Evolutionary conservation across 495 filamentous ascomycete species (phyloP).

Genomic region (Xylaria venustula): DNA sequence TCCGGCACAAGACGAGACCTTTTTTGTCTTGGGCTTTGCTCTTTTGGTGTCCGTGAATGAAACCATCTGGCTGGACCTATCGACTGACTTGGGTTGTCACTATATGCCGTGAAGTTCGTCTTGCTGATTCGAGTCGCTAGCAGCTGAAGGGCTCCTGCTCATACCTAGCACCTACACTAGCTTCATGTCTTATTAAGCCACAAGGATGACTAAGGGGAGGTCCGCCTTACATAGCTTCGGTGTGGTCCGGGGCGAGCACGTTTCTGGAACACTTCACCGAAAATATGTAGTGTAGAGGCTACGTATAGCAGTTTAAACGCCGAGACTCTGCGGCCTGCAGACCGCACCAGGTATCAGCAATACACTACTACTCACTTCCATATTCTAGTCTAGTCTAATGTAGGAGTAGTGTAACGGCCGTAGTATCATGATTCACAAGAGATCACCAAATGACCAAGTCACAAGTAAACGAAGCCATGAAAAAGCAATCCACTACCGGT

Average conservation of each 20-base stretch:
- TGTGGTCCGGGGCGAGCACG: not conserved
- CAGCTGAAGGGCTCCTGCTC: not conserved
- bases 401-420: not conserved
- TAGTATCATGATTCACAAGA: not conserved
- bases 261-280: not conserved
- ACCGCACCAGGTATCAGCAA: not conserved
- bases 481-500: not conserved
- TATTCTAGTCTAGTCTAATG: too few species aligned
- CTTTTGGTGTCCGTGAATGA: not conserved
- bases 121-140: not conserved
- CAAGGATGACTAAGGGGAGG: not conserved
- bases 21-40: not conserved
- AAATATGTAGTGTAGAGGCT: not conserved
- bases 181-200: conserved; percentile 4
- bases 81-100: too few species aligned
- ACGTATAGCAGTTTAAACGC: not conserved
- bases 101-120: not conserved
- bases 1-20: too few species aligned
- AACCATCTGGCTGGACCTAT: too few species aligned
- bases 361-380: too few species aligned
- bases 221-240: not conserved
- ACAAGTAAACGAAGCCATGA: not conserved
- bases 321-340: not conserved
- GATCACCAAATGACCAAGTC: not conserved
- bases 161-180: not conserved